Evolutionary conservation across 2,329 filamentous ascomycete genomes (phyloP).

Genomic region (Hymenotorrendiella dingleyae): DNA sequence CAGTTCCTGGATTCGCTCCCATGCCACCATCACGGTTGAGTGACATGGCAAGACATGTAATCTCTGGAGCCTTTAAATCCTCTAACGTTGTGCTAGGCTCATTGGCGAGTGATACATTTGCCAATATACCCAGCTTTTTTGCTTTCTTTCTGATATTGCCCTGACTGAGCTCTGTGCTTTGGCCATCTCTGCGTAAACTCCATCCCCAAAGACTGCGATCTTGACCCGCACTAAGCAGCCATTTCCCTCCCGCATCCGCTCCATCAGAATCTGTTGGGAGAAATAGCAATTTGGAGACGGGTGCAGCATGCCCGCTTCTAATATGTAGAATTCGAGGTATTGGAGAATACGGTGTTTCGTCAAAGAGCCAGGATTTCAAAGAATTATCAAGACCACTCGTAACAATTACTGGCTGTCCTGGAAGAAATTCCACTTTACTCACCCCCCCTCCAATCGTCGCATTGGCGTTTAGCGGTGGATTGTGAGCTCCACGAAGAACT

Average conservation of each 20-base stretch:
- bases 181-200: conserved; percentile 89
- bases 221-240: conserved; percentile 82
- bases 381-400: conserved; percentile 92
- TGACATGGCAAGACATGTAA: conserved; percentile 86
- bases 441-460: conserved; percentile 65
- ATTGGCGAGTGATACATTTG: conserved; percentile 48
- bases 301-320: conserved; percentile 81
- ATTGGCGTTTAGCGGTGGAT: conserved; percentile 53
- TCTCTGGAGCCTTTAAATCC: conserved; percentile 80
- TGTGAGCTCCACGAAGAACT: conserved; percentile 81
- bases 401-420: conserved; percentile 82
- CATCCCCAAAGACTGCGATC: conserved; percentile 95
- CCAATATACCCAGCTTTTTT: conserved; percentile 75
- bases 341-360: conserved; percentile 83
- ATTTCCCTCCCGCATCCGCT: conserved; percentile 82
- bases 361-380: conserved; percentile 93
- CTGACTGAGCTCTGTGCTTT: conserved; percentile 89
- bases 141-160: conserved; percentile 82
- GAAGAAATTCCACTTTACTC: conserved; percentile 81
- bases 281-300: conserved; percentile 77
- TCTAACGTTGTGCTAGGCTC: conserved; percentile 62
- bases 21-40: conserved; percentile 94
- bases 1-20: conserved; percentile 72
- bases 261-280: conserved; percentile 85
- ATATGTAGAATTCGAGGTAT: conserved; percentile 80